Conservation (phyloP, 2,329 filamentous ascomycete species). For the Paracorniculantispora psalliotae region DNA sequence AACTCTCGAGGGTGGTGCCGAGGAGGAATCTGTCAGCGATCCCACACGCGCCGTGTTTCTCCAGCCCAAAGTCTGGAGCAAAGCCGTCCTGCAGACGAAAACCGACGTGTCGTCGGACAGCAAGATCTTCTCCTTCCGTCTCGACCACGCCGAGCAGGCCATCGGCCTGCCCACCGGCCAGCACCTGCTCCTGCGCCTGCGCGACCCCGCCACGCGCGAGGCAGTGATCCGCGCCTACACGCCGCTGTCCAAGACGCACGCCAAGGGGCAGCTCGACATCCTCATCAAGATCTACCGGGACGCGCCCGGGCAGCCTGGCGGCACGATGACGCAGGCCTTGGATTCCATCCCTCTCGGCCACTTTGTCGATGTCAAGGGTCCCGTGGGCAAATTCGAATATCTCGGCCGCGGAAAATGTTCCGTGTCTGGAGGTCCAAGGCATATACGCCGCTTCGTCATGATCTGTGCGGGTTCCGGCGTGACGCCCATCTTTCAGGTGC, state of each 20-base stretch:
- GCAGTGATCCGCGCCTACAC: conserved; percentile 83
- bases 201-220: conserved; percentile 64
- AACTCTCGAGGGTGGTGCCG: conserved; percentile 43
- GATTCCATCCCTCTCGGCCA: conserved; percentile 68
- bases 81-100: conserved; percentile 64
- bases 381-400: conserved; percentile 82
- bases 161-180: conserved; percentile 80
- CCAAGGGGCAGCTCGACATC: conserved; percentile 63
- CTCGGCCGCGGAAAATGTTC: conserved; percentile 59
- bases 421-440: conserved; percentile 52
- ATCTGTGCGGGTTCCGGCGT: conserved; percentile 85
- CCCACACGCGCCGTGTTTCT: conserved; percentile 60
- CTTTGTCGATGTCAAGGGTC: conserved; percentile 79
- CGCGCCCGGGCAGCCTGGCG: conserved; percentile 52
- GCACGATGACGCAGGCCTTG: conserved; percentile 77
- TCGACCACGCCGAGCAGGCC: conserved; percentile 64
- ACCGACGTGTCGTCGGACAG: conserved; percentile 70
- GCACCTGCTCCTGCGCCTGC: conserved; percentile 78
- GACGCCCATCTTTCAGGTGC: conserved; percentile 84
- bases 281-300: conserved; percentile 80
- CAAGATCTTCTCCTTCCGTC: conserved; percentile 72
- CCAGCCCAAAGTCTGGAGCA: conserved; percentile 67
- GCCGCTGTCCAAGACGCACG: conserved; percentile 61
- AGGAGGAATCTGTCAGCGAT: conserved; percentile 29
- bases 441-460: conserved; percentile 71